Evolutionary conservation across 257 asterid genomes (phyloP).

Genomic region (Nicotiana noctiflora): DNA sequence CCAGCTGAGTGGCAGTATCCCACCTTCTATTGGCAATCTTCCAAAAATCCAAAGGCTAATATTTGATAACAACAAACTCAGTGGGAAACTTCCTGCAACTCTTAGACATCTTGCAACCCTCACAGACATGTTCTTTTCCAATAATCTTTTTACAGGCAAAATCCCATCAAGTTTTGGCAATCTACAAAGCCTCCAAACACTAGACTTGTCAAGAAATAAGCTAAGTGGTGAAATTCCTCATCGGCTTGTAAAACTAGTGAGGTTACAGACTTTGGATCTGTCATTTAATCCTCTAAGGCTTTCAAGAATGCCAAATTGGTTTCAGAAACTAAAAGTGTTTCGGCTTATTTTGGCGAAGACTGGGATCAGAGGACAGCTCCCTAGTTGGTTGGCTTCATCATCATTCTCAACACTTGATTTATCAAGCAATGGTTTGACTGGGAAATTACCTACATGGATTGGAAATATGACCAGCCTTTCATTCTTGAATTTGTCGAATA

Average conservation of each 20-base stretch:
- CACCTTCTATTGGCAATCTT: conserved; percentile 43
- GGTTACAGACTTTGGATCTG: conserved; percentile 35
- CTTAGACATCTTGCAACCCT: conserved; percentile 46
- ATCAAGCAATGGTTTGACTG: conserved; percentile 48
- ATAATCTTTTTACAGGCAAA: conserved; percentile 43
- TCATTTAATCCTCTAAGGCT: conserved; percentile 54
- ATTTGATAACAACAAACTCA: conserved; percentile 46
- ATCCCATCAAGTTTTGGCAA: conserved; percentile 50
- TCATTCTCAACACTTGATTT: conserved; percentile 45
- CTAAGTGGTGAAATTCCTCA: conserved; percentile 40
- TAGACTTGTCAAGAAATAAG: conserved; percentile 50
- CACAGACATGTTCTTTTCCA: conserved; percentile 33
- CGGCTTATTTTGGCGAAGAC: conserved; percentile 36
- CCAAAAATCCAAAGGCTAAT: conserved; percentile 25
- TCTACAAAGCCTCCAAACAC: conserved; percentile 25
- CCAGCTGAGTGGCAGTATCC: conserved; percentile 45
- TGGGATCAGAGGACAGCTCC: conserved; percentile 48
- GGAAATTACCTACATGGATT: conserved; percentile 53
- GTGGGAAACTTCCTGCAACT: conserved; percentile 45
- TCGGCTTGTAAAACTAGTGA: conserved; percentile 27
- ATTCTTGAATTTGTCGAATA: conserved; percentile 47
- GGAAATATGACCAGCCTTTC: conserved; percentile 56
- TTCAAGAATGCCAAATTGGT: conserved; percentile 39
- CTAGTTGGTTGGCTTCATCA: conserved; percentile 44
- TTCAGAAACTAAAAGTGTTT: conserved; percentile 26